Conservation (phyloP, 129 eudicot species). For the Logfia minima region DNA sequence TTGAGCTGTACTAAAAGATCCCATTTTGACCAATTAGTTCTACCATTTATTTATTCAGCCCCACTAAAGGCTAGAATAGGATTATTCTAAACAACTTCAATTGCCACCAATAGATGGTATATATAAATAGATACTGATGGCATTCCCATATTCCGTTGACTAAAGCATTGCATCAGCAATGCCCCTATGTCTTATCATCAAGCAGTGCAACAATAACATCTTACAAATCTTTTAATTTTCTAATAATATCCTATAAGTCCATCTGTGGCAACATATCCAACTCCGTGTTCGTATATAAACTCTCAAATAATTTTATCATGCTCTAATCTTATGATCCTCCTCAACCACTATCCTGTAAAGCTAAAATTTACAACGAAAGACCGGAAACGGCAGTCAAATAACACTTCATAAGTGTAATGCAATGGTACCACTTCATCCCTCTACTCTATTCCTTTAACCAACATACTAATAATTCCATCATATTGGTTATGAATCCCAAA, state of each 20-base stretch:
- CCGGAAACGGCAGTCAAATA: neutral
- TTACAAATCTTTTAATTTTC: neutral
- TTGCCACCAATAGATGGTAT: neutral
- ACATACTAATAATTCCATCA: neutral
- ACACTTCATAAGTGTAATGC: neutral
- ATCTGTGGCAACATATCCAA: neutral
- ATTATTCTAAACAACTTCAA: neutral
- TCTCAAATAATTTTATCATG: conserved; percentile 8
- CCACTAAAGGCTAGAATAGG: neutral
- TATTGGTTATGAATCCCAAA: neutral
- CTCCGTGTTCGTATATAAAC: neutral
- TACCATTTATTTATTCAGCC: neutral
- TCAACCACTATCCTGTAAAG: neutral
- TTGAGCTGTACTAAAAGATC: neutral
- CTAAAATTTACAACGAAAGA: neutral
- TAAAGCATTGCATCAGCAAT: neutral
- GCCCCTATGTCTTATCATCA: neutral
- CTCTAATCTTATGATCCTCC: neutral
- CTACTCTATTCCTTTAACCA: neutral
- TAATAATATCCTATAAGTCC: neutral
- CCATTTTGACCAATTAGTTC: neutral
- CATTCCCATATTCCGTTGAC: conserved; percentile 8
- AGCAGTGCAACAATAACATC: neutral
- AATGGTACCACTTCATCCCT: conserved; percentile 2
- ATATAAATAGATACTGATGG: neutral